Evolutionary conservation across 305 asterid genomes (phyloP), one percentile per base, ranked within the genome.

Genomic region (Fraxinus greggii): DNA sequence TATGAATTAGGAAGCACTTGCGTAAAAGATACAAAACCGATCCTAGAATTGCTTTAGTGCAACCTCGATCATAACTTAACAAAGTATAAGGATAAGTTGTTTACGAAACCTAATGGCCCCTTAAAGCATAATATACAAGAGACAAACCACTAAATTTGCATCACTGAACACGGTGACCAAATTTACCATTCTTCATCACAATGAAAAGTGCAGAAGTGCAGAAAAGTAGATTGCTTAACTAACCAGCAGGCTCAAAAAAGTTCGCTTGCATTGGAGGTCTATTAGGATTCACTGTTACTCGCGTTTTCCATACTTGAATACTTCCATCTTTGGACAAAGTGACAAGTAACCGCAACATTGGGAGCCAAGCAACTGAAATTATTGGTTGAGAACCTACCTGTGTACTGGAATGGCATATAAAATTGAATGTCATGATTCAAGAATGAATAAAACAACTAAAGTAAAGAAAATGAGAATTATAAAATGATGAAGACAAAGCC

Each of bases 321-420:
- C 91, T 89, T 87, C 99, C 99, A 89, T 97, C 99, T 89, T 92
- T 97, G 81, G 98, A 92, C 90, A 97, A 88, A 32, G 99, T 97
- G 81, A 97, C 94, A 65, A 97, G 96, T 87, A 93, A 85, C 79
- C 94, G 97, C 96, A 92, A 85, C 87, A 90, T 59, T 40, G 98
- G 97, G 67, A 93, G 92, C 99, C 99, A 97, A 80, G 97, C 83
- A 85, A 97, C 93, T n/a, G 98, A 93, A 82, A 89, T 86, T 84
- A 97, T 95, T 87, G 99, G 97, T 89, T 97, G 99, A 86, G 99
- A 95, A 83, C 99, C 98, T 84, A 94, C 99, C 87, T 97, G 99
- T 4, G 98, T 97, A 78, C 99, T 97, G 91, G 80, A 89, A 85
- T 89, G 83, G 82, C 83, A 90, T 77, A 72, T 82, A 82, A 85